phyloP scores from a whole-genome alignment of 164 flowering plant genomes.

The Tetracentron sinense region DNA sequence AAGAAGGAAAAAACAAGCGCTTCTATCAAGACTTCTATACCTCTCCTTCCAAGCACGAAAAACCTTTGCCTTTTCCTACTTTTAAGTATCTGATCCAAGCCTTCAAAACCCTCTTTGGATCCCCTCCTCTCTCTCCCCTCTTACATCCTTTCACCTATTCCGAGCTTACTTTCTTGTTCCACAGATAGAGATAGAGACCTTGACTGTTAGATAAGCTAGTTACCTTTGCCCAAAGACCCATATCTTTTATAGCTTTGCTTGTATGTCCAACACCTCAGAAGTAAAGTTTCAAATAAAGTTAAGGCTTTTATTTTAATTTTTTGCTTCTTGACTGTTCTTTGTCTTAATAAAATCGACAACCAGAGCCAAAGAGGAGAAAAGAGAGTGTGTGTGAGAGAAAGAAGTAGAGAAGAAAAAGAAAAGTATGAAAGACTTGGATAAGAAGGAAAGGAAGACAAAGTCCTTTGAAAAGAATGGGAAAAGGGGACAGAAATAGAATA shows the following conservation, averaged over 20 bases:
- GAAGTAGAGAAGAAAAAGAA: conserved; percentile 5
- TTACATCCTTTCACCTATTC: conserved; percentile 12
- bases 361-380: no score
- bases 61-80: conserved; percentile 63
- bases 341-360: no score
- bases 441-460: not conserved
- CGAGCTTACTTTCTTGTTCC: conserved; percentile 9
- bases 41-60: no score
- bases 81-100: conserved; percentile 42
- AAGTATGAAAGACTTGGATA: not conserved
- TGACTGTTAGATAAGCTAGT: conserved; percentile 20
- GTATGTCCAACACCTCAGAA: conserved; percentile 17
- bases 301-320: not conserved
- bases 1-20: no score
- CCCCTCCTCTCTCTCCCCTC: conserved; percentile 10
- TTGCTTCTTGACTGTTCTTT: conserved; percentile 2
- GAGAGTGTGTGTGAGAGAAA: no score
- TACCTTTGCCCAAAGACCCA: conserved; percentile 13
- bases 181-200: conserved; percentile 5
- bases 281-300: conserved; percentile 26
- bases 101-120: conserved; percentile 37
- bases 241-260: conserved; percentile 16
- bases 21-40: no score
- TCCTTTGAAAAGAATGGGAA: not conserved
- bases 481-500: conserved; percentile 8